A percentile compares a stretch with the other conserved stretches of the same genome.
Evolutionary conservation across 1,139 yeast genomes (phyloP).

Genomic region (Diutina catenulata): DNA sequence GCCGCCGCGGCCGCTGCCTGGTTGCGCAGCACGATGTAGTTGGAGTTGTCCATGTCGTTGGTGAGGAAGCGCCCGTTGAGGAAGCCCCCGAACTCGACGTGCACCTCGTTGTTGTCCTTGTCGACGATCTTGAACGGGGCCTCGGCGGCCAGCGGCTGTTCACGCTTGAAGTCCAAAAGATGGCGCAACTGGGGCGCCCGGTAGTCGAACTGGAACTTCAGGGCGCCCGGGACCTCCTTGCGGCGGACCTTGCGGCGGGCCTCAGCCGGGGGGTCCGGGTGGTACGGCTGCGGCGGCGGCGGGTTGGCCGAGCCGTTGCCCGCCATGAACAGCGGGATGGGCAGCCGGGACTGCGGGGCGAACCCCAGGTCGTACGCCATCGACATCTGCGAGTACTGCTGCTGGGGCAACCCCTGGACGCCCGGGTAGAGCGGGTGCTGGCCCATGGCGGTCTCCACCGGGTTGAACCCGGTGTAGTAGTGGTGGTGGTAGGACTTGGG

Average conservation of each 20-base stretch:
- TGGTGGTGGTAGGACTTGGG: too few relatives aligned
- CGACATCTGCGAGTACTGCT: too few relatives aligned
- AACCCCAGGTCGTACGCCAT: too few relatives aligned
- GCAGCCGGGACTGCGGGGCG: too few relatives aligned
- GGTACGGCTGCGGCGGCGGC: too few relatives aligned
- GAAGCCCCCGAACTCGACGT: slow-evolving; percentile 21
- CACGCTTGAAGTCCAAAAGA: background rate
- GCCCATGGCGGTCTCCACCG: too few relatives aligned
- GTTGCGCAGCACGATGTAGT: slow-evolving; percentile 16
- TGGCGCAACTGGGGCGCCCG: background rate
- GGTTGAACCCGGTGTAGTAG: too few relatives aligned
- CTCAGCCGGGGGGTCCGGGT: too few relatives aligned
- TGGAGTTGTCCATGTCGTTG: slow-evolving; percentile 30
- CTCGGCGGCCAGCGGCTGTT: background rate
- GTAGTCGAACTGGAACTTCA: background rate
- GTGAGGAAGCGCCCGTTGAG: slow-evolving; percentile 32
- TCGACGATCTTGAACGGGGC: background rate
- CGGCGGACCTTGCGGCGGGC: background rate
- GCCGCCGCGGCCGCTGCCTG: slow-evolving; percentile 7
- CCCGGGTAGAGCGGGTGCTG: too few relatives aligned
- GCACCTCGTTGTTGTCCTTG: background rate
- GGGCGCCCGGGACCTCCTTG: background rate
- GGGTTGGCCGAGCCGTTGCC: too few relatives aligned
- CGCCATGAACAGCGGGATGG: too few relatives aligned
- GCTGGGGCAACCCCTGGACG: too few relatives aligned